A percentile compares a stretch with the other conserved stretches of the same genome.
Evolutionary conservation across 1,139 yeast species (phyloP).

Genomic region (Hanseniaspora gamundiae): DNA sequence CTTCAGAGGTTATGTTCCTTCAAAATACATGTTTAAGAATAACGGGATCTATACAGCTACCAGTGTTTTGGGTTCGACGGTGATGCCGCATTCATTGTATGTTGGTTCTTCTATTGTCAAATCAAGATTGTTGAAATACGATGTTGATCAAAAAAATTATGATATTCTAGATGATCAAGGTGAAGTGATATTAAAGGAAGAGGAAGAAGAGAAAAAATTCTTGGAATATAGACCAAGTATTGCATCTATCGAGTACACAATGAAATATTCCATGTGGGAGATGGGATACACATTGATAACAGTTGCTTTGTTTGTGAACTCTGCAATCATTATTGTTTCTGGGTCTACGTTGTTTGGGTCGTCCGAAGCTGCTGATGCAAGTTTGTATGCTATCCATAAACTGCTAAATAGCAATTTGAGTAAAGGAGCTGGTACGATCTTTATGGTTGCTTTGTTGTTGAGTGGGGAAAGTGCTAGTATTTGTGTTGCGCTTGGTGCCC

Average conservation of each 20-base stretch:
- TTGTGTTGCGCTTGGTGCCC: conserved; percentile 81
- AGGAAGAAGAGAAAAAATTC: conserved; percentile 11
- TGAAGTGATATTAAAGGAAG: conserved; percentile 2
- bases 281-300: background rate
- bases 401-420: conserved; percentile 45
- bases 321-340: conserved; percentile 64
- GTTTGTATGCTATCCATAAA: conserved; percentile 55
- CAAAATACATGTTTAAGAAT: conserved; percentile 46
- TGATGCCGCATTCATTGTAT: conserved; percentile 71
- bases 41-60: conserved; percentile 63
- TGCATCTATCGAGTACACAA: background rate
- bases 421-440: conserved; percentile 64
- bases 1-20: conserved; percentile 63
- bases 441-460: conserved; percentile 62
- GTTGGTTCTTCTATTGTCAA: conserved; percentile 68
- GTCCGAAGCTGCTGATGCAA: conserved; percentile 58
- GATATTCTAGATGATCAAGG: conserved; percentile 7
- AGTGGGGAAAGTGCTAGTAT: conserved; percentile 80
- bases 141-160: conserved; percentile 35
- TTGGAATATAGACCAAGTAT: conserved; percentile 9
- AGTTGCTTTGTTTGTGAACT: conserved; percentile 60
- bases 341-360: conserved; percentile 62
- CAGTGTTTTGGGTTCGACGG: conserved; percentile 72
- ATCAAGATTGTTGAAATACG: conserved; percentile 56
- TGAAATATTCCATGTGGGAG: background rate